Base-by-base conservation (phyloP, 202 grass and related monocot genomes). In the Carex arenaria region DNA sequence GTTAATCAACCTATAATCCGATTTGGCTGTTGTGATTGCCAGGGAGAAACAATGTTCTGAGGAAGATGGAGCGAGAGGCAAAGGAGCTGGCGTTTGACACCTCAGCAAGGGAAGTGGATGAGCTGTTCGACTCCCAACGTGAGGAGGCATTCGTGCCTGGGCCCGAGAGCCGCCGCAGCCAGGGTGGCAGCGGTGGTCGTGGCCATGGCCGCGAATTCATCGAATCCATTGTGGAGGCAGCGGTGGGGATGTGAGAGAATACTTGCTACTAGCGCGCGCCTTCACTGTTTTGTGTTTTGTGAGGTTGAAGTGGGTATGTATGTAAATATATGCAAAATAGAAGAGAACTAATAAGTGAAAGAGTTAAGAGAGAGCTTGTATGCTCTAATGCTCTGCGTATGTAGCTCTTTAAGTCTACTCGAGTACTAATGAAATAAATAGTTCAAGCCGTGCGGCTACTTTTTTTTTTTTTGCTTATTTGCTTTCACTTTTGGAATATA, bases 11-110 rank as follows among this genome's bases (percentile, higher is more conserved):
- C 40, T 42, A 42, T 42, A 42, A 42, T 1, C 40, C 7, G 40
- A 42, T 42, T 42, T 42, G 6, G 40, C 40, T 42, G 40, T 42
- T 42, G 7, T 42, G 40, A 42, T 42, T 8, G 0, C 6, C 85
- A 86, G 90, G 93, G 14, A 65, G n/a, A 60, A 96, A 88, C 83
- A 80, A 90, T 83, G 1, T 77, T 34, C 83, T 96, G 63, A 87
- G 31, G 64, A 84, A 88, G 65, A 78, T 93, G 76, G 89, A 91
- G 51, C 85, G 42, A 52, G 82, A 75, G 87, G 82, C 87, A 3
- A 85, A 88, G 87, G 87, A 88, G 77, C 75, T 88, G 23, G 56
- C 87, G 0, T 93, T 94, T 82, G 88, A 85, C 15, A 75, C 70
- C 0, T 64, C 86, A 63, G 87, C 65, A 7, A 86, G 30, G 89